Percentiles rank a stretch among this genome's conserved stretches.
Evolutionary conservation across 1,284 basidiomycete species (phyloP).

Genomic region (Fomitopsis schrenkii): DNA sequence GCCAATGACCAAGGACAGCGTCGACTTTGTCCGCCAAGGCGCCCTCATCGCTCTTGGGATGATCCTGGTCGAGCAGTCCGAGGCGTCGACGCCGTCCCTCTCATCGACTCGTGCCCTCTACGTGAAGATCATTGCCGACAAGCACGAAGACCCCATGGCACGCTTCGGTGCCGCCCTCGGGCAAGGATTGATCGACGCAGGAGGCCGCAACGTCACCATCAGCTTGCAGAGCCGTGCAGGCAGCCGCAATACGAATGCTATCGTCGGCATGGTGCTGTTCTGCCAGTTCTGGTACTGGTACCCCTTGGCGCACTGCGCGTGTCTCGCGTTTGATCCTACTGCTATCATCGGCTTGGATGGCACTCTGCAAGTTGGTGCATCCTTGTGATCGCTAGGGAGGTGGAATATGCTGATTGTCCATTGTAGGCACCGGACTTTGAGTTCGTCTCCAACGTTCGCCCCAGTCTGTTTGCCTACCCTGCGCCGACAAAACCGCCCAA

Average conservation of each 20-base stretch:
- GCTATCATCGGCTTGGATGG: slow-evolving; percentile 88
- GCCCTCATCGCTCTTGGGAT: slow-evolving; percentile 93
- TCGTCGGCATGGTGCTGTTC: slow-evolving; percentile 95
- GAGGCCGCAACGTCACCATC: slow-evolving; percentile 92
- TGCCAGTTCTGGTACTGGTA: slow-evolving; percentile 99
- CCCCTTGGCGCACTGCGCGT: slow-evolving; percentile 91
- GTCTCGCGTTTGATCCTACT: slow-evolving; percentile 90
- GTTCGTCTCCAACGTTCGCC: slow-evolving; percentile 82
- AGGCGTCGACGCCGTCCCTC: slow-evolving; percentile 80
- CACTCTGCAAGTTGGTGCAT: slow-evolving; percentile 67
- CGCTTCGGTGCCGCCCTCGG: slow-evolving; percentile 93
- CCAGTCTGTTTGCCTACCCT: slow-evolving; percentile 90
- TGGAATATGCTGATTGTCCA: background rate
- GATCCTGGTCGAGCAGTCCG: slow-evolving; percentile 94
- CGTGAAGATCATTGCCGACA: slow-evolving; percentile 86
- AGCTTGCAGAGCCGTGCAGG: slow-evolving; percentile 89
- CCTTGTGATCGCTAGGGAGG: background rate
- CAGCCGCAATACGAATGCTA: slow-evolving; percentile 85
- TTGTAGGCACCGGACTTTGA: slow-evolving; percentile 84
- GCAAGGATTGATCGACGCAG: slow-evolving; percentile 95
- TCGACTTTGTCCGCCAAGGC: slow-evolving; percentile 98
- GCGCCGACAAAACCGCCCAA: slow-evolving; percentile 80
- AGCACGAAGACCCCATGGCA: slow-evolving; percentile 97
- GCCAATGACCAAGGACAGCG: slow-evolving; percentile 94
- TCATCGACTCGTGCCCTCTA: slow-evolving; percentile 79